Base-by-base conservation (phyloP, 2,329 filamentous ascomycete species). In the Aureobasidium sp. region DNA sequence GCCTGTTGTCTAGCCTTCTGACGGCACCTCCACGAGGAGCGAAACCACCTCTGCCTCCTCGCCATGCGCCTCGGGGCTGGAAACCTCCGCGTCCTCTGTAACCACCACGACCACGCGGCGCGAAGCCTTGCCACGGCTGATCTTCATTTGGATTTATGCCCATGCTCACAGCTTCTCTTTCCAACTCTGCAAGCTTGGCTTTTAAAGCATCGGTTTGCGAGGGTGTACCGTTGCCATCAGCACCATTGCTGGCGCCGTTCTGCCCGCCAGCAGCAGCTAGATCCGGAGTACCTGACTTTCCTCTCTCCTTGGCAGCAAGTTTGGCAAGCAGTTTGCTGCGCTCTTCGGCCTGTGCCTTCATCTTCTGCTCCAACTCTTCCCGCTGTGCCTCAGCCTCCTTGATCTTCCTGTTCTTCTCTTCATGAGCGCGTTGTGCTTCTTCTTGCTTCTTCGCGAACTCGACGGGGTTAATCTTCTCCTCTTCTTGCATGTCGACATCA, bases 1-100 rank as follows among this genome's bases (percentile, higher is more conserved):
- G 86, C 48, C 90, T 80, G 71, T 92, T 91, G 69, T 94, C 90
- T 27, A 94, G 78, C 21, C 87, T 86, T 66, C 80, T 77, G 16
- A 83, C 81, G 60, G 77, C 78, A 66, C 86, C 78, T 30, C 77
- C 77, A 21, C 74, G 72, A 39, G 74, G 62, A 25, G 66, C 67
- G 39, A 64, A 66, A 16, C 65, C 88, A 6, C 75, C 76, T 32
- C 75, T 75, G 3, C 79, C 79, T 49, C 77, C 79, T 53, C 79
- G 65, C 64, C 68, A 77, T 14, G 77, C 74, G 9, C 77, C 78
- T 51, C 78, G 72, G 54, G 73, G 67, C 27, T 65, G 61, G 53
- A 66, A 77, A 9, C 69, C 74, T 9, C 78, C 76, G 44, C 78
- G 70, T 30, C 72, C 75, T 59, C 75, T 72, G 49, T 72, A 78